A percentile compares a stretch with the other conserved stretches of the same genome.
These are phyloP conservation scores for Ammopiptanthus mongolicus DNA, from an alignment of 306 rosid genomes.

Conservation along the genomic window DNA sequence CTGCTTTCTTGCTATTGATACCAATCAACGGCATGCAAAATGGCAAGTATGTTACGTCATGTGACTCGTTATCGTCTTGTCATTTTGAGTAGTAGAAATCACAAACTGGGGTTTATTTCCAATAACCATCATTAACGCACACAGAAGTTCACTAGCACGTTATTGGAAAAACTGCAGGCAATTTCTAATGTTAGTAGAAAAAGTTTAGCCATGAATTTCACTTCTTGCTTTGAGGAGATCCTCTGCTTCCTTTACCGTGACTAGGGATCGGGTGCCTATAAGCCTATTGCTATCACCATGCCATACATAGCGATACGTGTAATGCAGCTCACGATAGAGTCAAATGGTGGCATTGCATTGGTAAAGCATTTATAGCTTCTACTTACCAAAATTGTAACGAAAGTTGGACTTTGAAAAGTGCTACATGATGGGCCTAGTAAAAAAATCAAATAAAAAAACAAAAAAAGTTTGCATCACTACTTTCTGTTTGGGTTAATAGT, in stretches of 20 bases:
- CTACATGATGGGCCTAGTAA: neutral
- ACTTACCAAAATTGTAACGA: neutral
- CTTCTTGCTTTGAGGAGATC: neutral
- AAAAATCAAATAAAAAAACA: neutral
- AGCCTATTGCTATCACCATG: neutral
- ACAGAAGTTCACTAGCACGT: neutral
- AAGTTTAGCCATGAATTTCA: neutral
- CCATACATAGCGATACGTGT: neutral
- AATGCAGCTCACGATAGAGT: too few relatives aligned
- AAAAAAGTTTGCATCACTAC: neutral
- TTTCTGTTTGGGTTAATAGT: neutral
- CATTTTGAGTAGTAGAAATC: neutral
- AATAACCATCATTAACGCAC: neutral
- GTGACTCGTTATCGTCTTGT: conserved; percentile 5
- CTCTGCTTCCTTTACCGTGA: neutral
- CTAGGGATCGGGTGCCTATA: neutral
- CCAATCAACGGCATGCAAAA: neutral
- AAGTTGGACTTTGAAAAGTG: neutral
- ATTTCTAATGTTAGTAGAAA: neutral
- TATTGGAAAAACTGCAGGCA: neutral
- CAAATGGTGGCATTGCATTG: neutral
- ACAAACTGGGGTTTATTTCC: neutral
- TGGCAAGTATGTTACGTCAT: conserved; percentile 9
- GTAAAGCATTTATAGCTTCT: neutral
- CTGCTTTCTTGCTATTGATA: neutral